Evolutionary conservation across 495 filamentous ascomycete genomes (phyloP).

Genomic region (Lophium mytilinum): DNA sequence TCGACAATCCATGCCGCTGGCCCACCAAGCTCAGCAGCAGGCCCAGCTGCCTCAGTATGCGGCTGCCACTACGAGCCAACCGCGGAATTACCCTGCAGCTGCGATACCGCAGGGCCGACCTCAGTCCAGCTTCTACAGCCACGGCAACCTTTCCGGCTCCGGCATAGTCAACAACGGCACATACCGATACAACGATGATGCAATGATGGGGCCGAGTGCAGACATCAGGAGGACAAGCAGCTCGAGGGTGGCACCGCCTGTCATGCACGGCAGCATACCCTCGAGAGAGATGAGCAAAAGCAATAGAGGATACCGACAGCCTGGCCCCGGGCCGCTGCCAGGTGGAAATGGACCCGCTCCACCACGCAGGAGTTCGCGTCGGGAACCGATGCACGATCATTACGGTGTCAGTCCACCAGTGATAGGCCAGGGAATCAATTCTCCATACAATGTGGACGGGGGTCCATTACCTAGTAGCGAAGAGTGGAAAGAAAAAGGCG

Average conservation of each 20-base stretch:
- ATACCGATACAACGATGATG: conserved; percentile 36
- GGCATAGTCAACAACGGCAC: conserved; percentile 22
- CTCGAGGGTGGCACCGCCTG: conserved; percentile 53
- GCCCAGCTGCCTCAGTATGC: conserved; percentile 42
- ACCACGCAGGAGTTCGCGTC: conserved; percentile 58
- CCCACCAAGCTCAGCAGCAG: conserved; percentile 31
- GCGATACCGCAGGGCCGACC: conserved; percentile 16
- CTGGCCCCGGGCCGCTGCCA: conserved; percentile 44
- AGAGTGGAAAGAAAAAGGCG: conserved; percentile 92
- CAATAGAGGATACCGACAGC: conserved; percentile 57
- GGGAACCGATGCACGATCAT: conserved; percentile 45
- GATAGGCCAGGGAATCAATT: conserved; percentile 32
- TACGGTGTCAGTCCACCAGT: conserved; percentile 31
- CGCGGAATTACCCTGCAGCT: conserved; percentile 13
- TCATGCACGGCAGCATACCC: conserved; percentile 55
- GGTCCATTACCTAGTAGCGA: conserved; percentile 65
- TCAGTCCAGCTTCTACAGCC: conserved; percentile 33
- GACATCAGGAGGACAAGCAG: conserved; percentile 50
- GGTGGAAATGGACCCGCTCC: conserved; percentile 48
- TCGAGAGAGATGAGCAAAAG: conserved; percentile 63
- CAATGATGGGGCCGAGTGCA: conserved; percentile 31
- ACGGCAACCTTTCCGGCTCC: conserved; percentile 32
- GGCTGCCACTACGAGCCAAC: conserved; percentile 4
- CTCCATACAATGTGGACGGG: conserved; percentile 55
- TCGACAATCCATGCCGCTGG: conserved; percentile 32